Evolutionary conservation across 495 filamentous ascomycete genomes (phyloP), one percentile per base, ranked within the genome.

Genomic region (Penicillium cosmopolitanum): DNA sequence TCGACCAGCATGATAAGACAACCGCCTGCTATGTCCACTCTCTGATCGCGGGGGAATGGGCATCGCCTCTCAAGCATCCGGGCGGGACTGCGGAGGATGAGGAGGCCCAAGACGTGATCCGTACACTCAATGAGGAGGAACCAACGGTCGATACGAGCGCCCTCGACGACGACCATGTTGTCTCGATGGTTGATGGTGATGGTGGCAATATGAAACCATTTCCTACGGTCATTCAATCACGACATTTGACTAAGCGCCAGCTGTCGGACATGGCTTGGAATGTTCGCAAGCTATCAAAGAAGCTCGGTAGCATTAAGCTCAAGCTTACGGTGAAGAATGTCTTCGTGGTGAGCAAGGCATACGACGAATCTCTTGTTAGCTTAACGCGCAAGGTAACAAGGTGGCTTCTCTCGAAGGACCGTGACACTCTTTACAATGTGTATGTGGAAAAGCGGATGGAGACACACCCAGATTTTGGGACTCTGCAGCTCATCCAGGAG

Each of bases 221-320:
- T 12, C 66, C 73, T 18, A 65, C 66, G 7, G 67, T 76, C 33
- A 70, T 78, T 25, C 78, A 86, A 55, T 88, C 86, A 23, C 71
- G 87, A 13, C 83, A 95, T 34, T 80, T 98, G 61, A 97, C 93
- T 2, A 98, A 98, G 74, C 89, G 87, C 58, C 91, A 98, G 72
- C 80, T 98, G 35, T 89, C 88, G 2, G 95, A 98, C 60, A 96
- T 98, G 95, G 92, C 93, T 0, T 92, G 91, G 85, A 93, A 93
- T 21, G 93, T 98, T 55, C 84, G 95, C 31, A 92, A 97, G 67
- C 78, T 98, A 48, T 90, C 89, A 31, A 92, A 97, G 71, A 89
- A 89, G 54, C 80, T 98, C 53, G 88, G 89, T 44, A 89, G 84
- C 70, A 84, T 96, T 65, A 82, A 83, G 56, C 77, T 97, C 52